A percentile compares a stretch with the other conserved stretches of the same genome.
Conservation (phyloP, 2,329 filamentous ascomycete species). For the Penicillium sp. region DNA sequence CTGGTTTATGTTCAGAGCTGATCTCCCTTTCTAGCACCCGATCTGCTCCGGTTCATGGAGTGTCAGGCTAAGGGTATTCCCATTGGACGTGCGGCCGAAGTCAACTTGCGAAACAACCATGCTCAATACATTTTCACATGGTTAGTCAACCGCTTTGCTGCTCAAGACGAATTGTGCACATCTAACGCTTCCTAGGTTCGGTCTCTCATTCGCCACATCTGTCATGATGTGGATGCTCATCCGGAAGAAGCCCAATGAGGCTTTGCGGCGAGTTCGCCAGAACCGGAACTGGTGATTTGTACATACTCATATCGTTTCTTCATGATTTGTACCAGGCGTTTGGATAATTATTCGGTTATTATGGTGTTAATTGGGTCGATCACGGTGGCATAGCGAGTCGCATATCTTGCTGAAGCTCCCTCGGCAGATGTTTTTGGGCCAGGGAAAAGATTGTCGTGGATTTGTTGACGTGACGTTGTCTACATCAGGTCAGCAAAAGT, state of each 20-base stretch:
- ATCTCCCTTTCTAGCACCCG: slow-evolving; percentile 63
- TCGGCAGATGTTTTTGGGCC: slow-evolving; percentile 79
- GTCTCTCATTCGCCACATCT: slow-evolving; percentile 78
- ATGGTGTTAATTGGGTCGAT: slow-evolving; percentile 20
- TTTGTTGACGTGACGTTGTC: slow-evolving; percentile 75
- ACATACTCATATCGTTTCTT: slow-evolving; percentile 6
- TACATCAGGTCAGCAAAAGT: slow-evolving; percentile 50
- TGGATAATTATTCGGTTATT: slow-evolving; percentile 34
- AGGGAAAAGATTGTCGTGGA: slow-evolving; percentile 79
- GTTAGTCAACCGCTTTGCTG: slow-evolving; percentile 57
- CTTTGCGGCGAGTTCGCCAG: slow-evolving; percentile 73
- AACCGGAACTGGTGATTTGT: slow-evolving; percentile 70
- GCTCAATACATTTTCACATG: slow-evolving; percentile 99
- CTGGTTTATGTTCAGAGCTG: slow-evolving; percentile 13
- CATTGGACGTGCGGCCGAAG: slow-evolving; percentile 83
- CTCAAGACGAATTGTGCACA: not conserved
- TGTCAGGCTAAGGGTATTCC: slow-evolving; percentile 81
- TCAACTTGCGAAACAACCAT: slow-evolving; percentile 95
- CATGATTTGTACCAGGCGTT: slow-evolving; percentile 40
- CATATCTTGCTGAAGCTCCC: slow-evolving; percentile 81
- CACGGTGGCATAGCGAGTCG: slow-evolving; percentile 49
- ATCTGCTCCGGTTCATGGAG: slow-evolving; percentile 75
- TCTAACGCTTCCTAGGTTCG: slow-evolving; percentile 68
- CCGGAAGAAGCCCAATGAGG: slow-evolving; percentile 78
- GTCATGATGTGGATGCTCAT: slow-evolving; percentile 97